Base-by-base conservation (phyloP, 176 grass and related monocot genomes). In the Aechmea fasciata region DNA sequence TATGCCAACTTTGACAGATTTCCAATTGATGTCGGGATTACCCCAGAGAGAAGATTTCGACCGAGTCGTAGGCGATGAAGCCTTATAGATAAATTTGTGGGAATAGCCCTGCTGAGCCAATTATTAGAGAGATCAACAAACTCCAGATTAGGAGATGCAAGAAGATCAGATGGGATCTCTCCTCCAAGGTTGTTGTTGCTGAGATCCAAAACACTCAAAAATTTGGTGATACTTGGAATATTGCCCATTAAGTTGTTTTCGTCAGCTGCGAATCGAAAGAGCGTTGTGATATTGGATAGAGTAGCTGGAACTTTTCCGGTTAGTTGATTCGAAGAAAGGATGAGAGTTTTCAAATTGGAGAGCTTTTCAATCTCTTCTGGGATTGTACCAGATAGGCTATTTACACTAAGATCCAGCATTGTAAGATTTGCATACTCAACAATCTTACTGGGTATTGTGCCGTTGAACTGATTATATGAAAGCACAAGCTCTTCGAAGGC, bases 251-350 rank as follows among this genome's bases (percentile, higher is more conserved):
- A 33, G 29, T 33, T 33, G 0, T 33, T 96, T 52, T 72, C 76
- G 25, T 91, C 76, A 47, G 92, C 88, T 11, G 83, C 81, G 68
- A 96, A 89, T 11, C 83, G 67, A 65, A 29, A 25, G 7, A 92
- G 65, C 0, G 3, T 82, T 0, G 0, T 55, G 1, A 85, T 11
- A 33, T 10, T 71, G 9, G 70, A 66, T 51, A 96, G 2, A 1
- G 20, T 84, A 9, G 0, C 1, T 2, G 88, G 85, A 47, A 96
- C 80, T 3, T 0, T 0, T 3, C 85, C 88, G 18, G 0, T 29
- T 6, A 96, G 29, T 0, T 1, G 0, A 83, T 96, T 96, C 13
- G 70, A 69, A 50, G 79, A 88, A 68, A 96, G 78, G 47, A 89
- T 20, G 1, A 91, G 68, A 2, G 3, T 80, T 57, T 63, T 12